Percentiles rank a stretch among this genome's conserved stretches.
phyloP scores from a whole-genome alignment of 768 basidiomycete genomes.

The Galerina marginata region DNA sequence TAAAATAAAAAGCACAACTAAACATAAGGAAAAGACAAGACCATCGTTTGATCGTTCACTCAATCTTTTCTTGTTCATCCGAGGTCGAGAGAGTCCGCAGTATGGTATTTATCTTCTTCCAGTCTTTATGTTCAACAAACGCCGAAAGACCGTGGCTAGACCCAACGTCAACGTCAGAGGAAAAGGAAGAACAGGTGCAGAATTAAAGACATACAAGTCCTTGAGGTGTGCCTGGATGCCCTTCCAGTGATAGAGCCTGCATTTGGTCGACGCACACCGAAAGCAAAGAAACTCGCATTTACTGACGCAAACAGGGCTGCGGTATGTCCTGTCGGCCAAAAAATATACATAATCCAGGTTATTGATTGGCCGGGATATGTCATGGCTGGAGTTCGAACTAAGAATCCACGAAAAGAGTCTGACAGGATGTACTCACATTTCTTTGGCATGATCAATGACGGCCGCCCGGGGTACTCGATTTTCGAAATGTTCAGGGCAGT shows the following conservation, averaged over 20 bases:
- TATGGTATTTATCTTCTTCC: constrained; percentile 4
- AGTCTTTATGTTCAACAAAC: constrained; percentile 1
- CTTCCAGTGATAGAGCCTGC: background rate
- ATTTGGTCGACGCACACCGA: constrained; percentile 8
- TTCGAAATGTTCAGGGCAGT: constrained; percentile 25
- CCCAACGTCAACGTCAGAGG: background rate
- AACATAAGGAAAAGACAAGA: too few species aligned
- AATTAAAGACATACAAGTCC: constrained; percentile 1
- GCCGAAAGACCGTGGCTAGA: constrained; percentile 1
- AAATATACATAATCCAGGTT: constrained; percentile 8
- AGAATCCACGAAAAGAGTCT: background rate
- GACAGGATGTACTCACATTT: background rate
- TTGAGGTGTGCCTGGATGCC: constrained; percentile 1
- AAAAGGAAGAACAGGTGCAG: background rate
- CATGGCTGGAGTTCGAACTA: background rate
- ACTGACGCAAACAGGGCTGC: background rate
- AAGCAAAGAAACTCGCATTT: background rate
- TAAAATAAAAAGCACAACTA: too few species aligned
- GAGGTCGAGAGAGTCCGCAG: background rate
- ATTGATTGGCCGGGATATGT: background rate
- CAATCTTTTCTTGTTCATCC: background rate
- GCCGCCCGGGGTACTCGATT: constrained; percentile 1
- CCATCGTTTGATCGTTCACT: too few species aligned
- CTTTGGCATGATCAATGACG: constrained; percentile 14
- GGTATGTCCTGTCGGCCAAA: background rate